These are phyloP conservation scores for Apophysomyces trapeziformis DNA, from an alignment of 371 early-diverging fungal species.

Conservation along the genomic window DNA sequence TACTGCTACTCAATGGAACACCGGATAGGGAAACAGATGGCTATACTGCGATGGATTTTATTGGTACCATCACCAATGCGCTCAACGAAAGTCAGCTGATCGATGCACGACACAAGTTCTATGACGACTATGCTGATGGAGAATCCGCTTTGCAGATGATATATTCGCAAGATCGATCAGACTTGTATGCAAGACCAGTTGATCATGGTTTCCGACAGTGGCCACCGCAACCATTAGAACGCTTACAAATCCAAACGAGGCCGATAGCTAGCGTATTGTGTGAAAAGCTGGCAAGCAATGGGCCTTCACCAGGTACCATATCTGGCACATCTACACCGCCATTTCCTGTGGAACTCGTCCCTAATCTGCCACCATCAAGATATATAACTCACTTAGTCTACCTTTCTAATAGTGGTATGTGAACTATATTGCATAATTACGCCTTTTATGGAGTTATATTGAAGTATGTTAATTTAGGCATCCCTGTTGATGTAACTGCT, in stretches of 20 bases:
- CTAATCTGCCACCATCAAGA: slow-evolving; percentile 54
- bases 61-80: slow-evolving; percentile 68
- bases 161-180: slow-evolving; percentile 13
- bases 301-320: slow-evolving; percentile 17
- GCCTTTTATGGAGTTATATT: no score
- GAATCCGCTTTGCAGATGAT: slow-evolving; percentile 12
- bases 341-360: slow-evolving; percentile 44
- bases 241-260: slow-evolving; percentile 7
- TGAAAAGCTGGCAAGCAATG: slow-evolving; percentile 5
- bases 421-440: not conserved
- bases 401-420: slow-evolving; percentile 58
- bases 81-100: slow-evolving; percentile 62
- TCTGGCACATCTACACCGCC: slow-evolving; percentile 38
- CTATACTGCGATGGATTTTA: slow-evolving; percentile 74
- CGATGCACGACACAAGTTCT: slow-evolving; percentile 48
- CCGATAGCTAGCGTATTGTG: not conserved
- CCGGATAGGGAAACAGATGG: slow-evolving; percentile 72
- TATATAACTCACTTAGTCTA: slow-evolving; percentile 75
- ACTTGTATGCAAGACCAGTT: slow-evolving; percentile 31
- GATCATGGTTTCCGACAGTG: slow-evolving; percentile 38
- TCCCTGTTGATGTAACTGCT: slow-evolving; percentile 58
- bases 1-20: slow-evolving; percentile 72
- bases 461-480: slow-evolving; percentile 3
- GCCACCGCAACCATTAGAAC: slow-evolving; percentile 30
- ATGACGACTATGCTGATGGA: slow-evolving; percentile 33